Conservation (phyloP, 129 eudicot genomes). For the Centella asiatica region DNA sequence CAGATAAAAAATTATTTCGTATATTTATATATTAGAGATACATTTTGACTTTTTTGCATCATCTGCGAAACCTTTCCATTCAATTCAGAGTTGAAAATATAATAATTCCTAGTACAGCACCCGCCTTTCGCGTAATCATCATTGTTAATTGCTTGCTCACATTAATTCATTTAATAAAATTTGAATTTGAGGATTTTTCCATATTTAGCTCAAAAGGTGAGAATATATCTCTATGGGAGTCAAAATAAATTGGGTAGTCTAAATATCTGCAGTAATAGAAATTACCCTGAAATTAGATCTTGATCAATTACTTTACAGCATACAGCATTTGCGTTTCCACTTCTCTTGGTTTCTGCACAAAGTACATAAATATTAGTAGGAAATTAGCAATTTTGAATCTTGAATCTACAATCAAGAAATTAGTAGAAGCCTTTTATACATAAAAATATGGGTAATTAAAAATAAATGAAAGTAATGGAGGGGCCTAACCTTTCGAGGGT, state of each 20-base stretch:
- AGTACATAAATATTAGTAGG: background rate
- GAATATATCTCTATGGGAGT: too few relatives aligned
- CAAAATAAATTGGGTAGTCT: background rate
- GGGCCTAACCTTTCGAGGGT: constrained; percentile 20
- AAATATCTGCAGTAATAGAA: background rate
- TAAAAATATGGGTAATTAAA: background rate
- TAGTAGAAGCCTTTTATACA: background rate
- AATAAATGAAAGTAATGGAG: background rate
- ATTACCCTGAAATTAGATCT: constrained; percentile 35
- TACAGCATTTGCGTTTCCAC: constrained; percentile 20
- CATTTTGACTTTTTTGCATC: too few relatives aligned
- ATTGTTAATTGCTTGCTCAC: too few relatives aligned
- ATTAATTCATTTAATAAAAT: too few relatives aligned
- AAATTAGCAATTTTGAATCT: background rate
- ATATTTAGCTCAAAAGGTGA: too few relatives aligned
- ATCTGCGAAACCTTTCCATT: too few relatives aligned
- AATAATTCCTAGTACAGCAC: too few relatives aligned
- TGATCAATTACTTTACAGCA: constrained; percentile 39
- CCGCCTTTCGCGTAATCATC: too few relatives aligned
- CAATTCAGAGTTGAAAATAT: too few relatives aligned
- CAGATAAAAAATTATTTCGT: constrained; percentile 1
- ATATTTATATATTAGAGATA: too few relatives aligned
- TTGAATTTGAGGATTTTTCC: too few relatives aligned
- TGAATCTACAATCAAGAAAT: too few relatives aligned
- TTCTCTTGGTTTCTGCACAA: constrained; percentile 39